Percentiles rank a stretch among this genome's conserved stretches.
Conservation (phyloP, 2,329 filamentous ascomycete species). For the Helminthosporium solani region DNA sequence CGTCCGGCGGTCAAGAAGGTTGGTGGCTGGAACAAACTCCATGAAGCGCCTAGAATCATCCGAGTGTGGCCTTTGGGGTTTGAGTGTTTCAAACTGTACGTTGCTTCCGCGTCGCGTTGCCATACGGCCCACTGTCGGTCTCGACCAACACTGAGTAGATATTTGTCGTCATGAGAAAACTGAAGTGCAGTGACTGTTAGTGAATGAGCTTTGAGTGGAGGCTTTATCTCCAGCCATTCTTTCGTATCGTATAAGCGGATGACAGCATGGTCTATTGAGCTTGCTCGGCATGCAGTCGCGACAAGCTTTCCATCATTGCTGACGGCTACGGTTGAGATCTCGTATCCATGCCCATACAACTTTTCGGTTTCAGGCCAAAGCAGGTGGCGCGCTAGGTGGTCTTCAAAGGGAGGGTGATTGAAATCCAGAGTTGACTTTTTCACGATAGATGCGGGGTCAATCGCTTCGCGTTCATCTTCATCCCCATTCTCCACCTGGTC, state of each 20-base stretch:
- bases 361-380: conserved; percentile 97
- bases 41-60: conserved; percentile 89
- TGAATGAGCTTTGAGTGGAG: conserved; percentile 79
- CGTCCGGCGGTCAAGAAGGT: conserved; percentile 85
- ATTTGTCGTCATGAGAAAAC: conserved; percentile 73
- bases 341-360: conserved; percentile 95
- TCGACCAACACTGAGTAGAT: conserved; percentile 82
- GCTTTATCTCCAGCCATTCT: conserved; percentile 83
- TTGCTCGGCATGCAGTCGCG: conserved; percentile 91
- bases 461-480: conserved; percentile 54
- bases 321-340: conserved; percentile 83
- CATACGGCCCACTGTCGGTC: conserved; percentile 93
- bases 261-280: conserved; percentile 89
- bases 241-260: conserved; percentile 86
- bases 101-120: conserved; percentile 48
- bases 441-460: conserved; percentile 58
- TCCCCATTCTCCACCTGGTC: conserved; percentile 39
- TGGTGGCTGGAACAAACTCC: conserved; percentile 56
- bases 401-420: conserved; percentile 79
- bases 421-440: conserved; percentile 65
- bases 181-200: conserved; percentile 80
- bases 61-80: conserved; percentile 85
- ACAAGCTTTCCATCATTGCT: conserved; percentile 73
- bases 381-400: conserved; percentile 83
- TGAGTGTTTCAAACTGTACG: conserved; percentile 61